A percentile compares a stretch with the other conserved stretches of the same genome.
Evolutionary conservation across 371 early-diverging fungal species (phyloP).

Genomic region (Batrachochytrium dendrobatidis): DNA sequence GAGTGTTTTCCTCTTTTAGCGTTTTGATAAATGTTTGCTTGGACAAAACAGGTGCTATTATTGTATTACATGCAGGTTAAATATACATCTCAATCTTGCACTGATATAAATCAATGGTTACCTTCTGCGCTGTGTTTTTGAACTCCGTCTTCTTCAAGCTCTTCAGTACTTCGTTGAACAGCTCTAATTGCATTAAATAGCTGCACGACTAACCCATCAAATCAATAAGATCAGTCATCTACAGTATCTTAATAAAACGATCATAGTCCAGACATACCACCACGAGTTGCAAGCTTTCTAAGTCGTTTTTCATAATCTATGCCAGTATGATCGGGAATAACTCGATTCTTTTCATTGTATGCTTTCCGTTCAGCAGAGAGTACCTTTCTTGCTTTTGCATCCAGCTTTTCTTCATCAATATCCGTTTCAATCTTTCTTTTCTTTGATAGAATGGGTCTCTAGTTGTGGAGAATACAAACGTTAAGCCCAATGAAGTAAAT

Average conservation of each 20-base stretch:
- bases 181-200: slow-evolving; percentile 72
- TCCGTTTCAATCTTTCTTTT: slow-evolving; percentile 62
- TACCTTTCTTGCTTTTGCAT: slow-evolving; percentile 63
- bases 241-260: background rate
- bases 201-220: slow-evolving; percentile 52
- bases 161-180: slow-evolving; percentile 53
- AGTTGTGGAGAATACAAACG: background rate
- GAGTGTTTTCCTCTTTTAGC: background rate
- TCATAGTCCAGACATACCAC: slow-evolving; percentile 47
- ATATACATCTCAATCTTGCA: background rate
- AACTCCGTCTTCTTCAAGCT: slow-evolving; percentile 37
- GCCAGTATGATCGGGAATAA: slow-evolving; percentile 54
- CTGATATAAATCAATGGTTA: no score
- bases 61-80: background rate
- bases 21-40: slow-evolving; percentile 18
- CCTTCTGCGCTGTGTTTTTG: slow-evolving; percentile 47
- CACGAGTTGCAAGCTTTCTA: slow-evolving; percentile 74
- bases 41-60: slow-evolving; percentile 16
- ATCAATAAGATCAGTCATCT: background rate
- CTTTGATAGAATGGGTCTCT: slow-evolving; percentile 66
- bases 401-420: slow-evolving; percentile 70
- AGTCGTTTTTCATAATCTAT: slow-evolving; percentile 73
- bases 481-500: background rate
- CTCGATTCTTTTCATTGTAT: slow-evolving; percentile 52
- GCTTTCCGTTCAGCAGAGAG: slow-evolving; percentile 59